Evolutionary conservation across 2,329 filamentous ascomycete genomes (phyloP).

Genomic region (Colletotrichum aenigma): DNA sequence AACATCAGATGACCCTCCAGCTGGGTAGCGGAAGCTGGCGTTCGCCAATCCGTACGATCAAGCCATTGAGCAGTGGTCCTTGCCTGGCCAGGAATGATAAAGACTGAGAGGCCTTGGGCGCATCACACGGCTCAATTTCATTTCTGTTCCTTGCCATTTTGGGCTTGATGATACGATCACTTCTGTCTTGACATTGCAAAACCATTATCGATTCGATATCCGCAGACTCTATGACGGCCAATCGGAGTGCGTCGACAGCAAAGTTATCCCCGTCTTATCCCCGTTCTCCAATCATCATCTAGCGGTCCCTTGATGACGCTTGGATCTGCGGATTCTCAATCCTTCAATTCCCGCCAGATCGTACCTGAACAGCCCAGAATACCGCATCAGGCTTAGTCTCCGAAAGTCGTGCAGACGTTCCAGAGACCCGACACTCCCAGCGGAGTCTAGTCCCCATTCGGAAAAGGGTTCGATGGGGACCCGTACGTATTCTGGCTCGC

Average conservation of each 20-base stretch:
- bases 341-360: neutral
- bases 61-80: neutral
- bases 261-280: neutral
- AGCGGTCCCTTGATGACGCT: neutral
- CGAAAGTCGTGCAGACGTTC: slow-evolving; percentile 22
- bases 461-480: neutral
- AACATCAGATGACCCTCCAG: neutral
- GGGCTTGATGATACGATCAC: neutral
- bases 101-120: fast-evolving
- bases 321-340: neutral
- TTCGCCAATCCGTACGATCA: fast-evolving
- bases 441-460: slow-evolving; percentile 15
- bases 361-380: neutral
- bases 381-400: slow-evolving; percentile 35
- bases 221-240: neutral
- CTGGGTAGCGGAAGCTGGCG: neutral
- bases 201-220: neutral
- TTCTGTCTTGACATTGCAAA: neutral
- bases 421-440: neutral
- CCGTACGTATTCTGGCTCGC: neutral
- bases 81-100: neutral
- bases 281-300: neutral
- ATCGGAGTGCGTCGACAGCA: neutral
- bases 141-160: neutral
- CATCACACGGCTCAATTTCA: neutral